Evolutionary conservation across 768 basidiomycete genomes (phyloP).

Genomic region (Suillus variegatus): DNA sequence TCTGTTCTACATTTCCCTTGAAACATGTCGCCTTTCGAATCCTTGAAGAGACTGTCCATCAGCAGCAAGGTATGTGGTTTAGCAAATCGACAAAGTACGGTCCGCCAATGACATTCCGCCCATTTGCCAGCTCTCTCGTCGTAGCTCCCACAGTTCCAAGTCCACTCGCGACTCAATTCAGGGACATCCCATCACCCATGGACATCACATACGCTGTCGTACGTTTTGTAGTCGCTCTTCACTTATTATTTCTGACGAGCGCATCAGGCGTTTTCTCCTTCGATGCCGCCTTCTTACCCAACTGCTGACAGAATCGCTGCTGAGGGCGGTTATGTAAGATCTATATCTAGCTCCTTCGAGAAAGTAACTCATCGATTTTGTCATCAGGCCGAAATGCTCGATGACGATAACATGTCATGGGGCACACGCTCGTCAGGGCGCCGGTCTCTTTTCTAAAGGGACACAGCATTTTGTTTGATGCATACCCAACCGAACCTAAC

Average conservation of each 20-base stretch:
- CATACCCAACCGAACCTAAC: constrained; percentile 4
- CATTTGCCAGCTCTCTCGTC: constrained; percentile 1
- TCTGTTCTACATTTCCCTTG: background rate
- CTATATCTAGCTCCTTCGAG: background rate
- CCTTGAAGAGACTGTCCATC: constrained; percentile 25
- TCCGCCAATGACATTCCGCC: background rate
- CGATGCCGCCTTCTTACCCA: constrained; percentile 2
- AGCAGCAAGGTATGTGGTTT: constrained; percentile 21
- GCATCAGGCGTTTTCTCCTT: constrained; percentile 14
- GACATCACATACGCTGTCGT: constrained; percentile 25
- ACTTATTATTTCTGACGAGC: constrained; percentile 9
- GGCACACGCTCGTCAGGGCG: constrained; percentile 9
- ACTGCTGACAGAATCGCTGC: background rate
- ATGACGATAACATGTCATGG: constrained; percentile 33
- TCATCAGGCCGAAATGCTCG: constrained; percentile 28
- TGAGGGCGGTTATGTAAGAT: constrained; percentile 19
- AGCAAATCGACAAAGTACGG: background rate
- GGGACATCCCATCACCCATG: constrained; percentile 19
- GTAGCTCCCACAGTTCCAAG: constrained; percentile 19
- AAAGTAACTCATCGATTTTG: background rate
- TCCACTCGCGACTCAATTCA: constrained; percentile 16
- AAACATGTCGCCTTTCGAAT: constrained; percentile 20
- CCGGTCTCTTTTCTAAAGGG: constrained; percentile 14
- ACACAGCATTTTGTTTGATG: background rate
- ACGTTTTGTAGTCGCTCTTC: constrained; percentile 5